Evolutionary conservation across 495 filamentous ascomycete genomes (phyloP), one percentile per base, ranked within the genome.

Genomic region (Penicillium longicatenatum): DNA sequence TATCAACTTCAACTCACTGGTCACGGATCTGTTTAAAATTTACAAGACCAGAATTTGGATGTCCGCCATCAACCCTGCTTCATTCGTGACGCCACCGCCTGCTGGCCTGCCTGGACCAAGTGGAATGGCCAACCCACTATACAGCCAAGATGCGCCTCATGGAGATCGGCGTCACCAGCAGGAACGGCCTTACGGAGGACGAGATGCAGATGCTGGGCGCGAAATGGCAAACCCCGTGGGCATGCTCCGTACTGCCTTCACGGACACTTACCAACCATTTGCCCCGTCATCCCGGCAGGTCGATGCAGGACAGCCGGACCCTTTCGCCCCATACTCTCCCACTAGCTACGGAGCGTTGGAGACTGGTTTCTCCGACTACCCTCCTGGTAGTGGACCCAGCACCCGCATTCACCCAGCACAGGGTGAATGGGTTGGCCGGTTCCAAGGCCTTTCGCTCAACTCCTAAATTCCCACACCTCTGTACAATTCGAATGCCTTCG

Each of bases 11-110:
- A 98, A 98, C 71, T 89, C 90, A 0, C 83, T 98, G 17, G 93
- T 98, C 57, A 96, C 92, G 0, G 95, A 98, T 71, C 82, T 98
- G 21, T 98, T 98, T 82, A 97, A 97, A 69, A 92, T 97, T 57
- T 98, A 96, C 79, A 98, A 98, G 78, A 96, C 93, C 19, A 85
- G 94, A 52, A 98, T 98, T 68, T 98, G 94, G 94, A 96, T 98
- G 92, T 97, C 92, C 6, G 93, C 94, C 8, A 95, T 98, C 76
- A 98, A 98, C 67, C 95, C 94, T 3, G 94, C 94, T 7, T 96
- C 93, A 2, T 97, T 97, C 70, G 91, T 92, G n/a, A 93, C 90
- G 51, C 73, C 75, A 3, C 89, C 90, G 4, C 79, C 83, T 24
- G 76, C 88, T 47, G 86, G 89, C 29, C 73, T 93, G 31, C 86